phyloP scores from a whole-genome alignment of 1,139 yeast species.

The Yamadazyma membranifaciens region DNA sequence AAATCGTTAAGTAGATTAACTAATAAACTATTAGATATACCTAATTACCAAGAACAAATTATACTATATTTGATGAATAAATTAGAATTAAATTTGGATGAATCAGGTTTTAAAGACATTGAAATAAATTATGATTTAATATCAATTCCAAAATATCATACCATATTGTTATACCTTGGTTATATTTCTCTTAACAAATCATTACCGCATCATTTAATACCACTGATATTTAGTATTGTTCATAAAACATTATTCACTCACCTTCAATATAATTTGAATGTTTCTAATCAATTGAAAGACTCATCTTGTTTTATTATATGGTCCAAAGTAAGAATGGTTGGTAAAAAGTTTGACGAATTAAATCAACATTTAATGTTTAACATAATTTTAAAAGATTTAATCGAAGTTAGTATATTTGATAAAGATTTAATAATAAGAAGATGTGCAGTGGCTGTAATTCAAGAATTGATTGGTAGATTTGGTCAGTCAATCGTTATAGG shows the following conservation, averaged over 20 bases:
- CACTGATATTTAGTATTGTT: constrained; percentile 28
- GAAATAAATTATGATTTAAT: constrained; percentile 21
- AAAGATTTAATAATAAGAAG: constrained; percentile 70
- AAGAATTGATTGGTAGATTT: constrained; percentile 80
- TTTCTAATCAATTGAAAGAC: constrained; percentile 75
- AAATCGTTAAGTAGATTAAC: constrained; percentile 31
- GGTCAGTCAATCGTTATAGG: constrained; percentile 30
- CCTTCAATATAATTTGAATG: constrained; percentile 48
- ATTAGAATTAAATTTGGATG: constrained; percentile 21
- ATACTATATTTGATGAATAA: constrained; percentile 25
- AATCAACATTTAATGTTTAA: constrained; percentile 17
- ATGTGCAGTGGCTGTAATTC: constrained; percentile 84
- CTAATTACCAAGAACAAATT: constrained; percentile 37
- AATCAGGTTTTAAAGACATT: constrained; percentile 13
- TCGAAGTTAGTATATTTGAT: constrained; percentile 64
- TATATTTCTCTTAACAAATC: constrained; percentile 29
- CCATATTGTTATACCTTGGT: constrained; percentile 36
- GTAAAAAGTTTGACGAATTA: constrained; percentile 18
- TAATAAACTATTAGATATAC: constrained; percentile 15
- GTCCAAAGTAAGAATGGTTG: constrained; percentile 29
- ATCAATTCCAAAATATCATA: constrained; percentile 33
- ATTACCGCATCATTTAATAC: constrained; percentile 26
- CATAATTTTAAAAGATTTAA: constrained; percentile 39
- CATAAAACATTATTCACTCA: constrained; percentile 52
- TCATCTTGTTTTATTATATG: constrained; percentile 72